phyloP scores from a whole-genome alignment of 2,329 filamentous ascomycete genomes.

The Ceratocystis huliohia region DNA sequence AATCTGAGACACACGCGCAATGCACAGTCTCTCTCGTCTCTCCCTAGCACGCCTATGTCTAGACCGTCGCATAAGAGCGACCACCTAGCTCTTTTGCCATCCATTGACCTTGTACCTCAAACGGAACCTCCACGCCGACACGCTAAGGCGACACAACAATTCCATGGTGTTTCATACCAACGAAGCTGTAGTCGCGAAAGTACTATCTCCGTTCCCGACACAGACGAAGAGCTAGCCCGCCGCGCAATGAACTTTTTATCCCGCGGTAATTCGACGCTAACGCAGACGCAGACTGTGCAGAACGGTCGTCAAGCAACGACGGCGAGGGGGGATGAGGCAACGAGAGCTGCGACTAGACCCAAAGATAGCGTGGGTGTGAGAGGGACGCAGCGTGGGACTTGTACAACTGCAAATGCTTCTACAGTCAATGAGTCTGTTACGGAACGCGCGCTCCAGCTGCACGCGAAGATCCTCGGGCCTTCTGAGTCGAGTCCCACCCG shows the following conservation, averaged over 20 bases:
- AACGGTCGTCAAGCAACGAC: background rate
- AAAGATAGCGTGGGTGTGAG: background rate
- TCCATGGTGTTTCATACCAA: constrained; percentile 24
- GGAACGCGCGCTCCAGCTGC: constrained; percentile 11
- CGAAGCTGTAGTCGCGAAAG: constrained; percentile 59
- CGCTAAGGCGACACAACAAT: constrained; percentile 27
- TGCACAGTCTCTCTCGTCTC: constrained; percentile 70
- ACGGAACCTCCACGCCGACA: constrained; percentile 43
- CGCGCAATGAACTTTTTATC: constrained; percentile 32
- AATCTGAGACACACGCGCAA: constrained; percentile 55
- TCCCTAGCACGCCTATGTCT: constrained; percentile 55
- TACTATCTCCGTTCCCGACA: constrained; percentile 54
- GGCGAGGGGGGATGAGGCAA: background rate
- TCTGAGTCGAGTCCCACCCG: background rate
- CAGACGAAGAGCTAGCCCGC: constrained; percentile 45
- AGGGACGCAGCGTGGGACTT: constrained; percentile 44
- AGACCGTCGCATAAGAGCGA: constrained; percentile 39
- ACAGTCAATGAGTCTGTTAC: background rate
- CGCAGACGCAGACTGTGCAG: constrained; percentile 20
- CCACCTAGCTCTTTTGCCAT: constrained; percentile 45
- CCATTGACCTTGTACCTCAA: constrained; percentile 48
- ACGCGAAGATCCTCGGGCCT: constrained; percentile 11
- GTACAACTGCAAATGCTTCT: constrained; percentile 37
- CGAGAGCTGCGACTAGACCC: background rate
- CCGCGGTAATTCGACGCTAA: constrained; percentile 26